Evolutionary conservation across 1,284 basidiomycete species (phyloP).

Genomic region (Apiotrichum sp.): DNA sequence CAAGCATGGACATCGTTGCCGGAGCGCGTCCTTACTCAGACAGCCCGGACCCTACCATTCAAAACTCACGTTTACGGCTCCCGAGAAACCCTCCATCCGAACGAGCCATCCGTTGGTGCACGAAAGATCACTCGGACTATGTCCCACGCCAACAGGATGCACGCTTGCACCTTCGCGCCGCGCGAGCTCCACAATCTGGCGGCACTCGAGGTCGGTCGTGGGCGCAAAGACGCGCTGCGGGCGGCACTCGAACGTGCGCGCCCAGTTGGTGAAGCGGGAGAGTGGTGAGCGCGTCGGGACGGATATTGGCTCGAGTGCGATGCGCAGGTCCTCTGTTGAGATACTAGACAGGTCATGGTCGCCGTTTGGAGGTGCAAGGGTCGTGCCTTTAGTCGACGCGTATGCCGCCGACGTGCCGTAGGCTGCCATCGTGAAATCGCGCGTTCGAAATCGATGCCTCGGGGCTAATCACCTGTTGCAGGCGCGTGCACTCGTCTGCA

Average conservation of each 20-base stretch:
- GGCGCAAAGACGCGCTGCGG: conserved; percentile 66
- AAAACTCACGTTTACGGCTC: conserved; percentile 63
- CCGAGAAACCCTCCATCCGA: conserved; percentile 63
- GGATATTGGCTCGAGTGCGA: conserved; percentile 27
- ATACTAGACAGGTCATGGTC: not conserved
- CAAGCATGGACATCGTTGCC: too few species aligned
- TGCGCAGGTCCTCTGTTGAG: conserved; percentile 15
- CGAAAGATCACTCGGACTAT: conserved; percentile 86
- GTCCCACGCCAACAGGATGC: conserved; percentile 81
- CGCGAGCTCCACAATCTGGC: conserved; percentile 75
- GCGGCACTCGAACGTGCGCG: conserved; percentile 49
- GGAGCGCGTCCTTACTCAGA: too few species aligned
- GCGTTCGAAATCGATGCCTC: too few species aligned
- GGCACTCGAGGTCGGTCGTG: conserved; percentile 63
- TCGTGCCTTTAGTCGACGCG: too few species aligned
- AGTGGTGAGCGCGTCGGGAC: conserved; percentile 24
- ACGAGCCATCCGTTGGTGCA: conserved; percentile 81
- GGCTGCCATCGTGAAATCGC: too few species aligned
- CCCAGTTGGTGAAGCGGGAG: conserved; percentile 52
- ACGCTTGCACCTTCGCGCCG: conserved; percentile 64
- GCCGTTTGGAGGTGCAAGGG: not conserved
- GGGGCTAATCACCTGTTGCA: too few species aligned
- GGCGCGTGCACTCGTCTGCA: too few species aligned
- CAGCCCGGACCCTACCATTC: too few species aligned
- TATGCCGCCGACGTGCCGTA: too few species aligned